Percentiles rank a stretch among this genome's conserved stretches.
phyloP scores from a whole-genome alignment of 768 basidiomycete genomes.

The Agaricus sinodeliciosus region DNA sequence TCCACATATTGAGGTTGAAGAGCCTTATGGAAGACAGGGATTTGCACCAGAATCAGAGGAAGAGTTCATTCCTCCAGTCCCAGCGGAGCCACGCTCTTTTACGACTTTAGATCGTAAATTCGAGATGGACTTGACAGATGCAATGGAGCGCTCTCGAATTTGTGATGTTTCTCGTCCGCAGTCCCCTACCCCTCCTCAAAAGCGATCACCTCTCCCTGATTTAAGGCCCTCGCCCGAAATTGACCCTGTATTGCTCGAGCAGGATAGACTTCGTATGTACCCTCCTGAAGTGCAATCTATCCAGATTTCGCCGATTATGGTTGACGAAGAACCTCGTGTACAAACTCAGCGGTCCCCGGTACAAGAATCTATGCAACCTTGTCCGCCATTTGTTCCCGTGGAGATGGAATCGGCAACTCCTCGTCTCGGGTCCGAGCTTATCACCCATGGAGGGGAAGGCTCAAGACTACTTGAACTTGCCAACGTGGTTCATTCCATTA shows the following conservation, averaged over 20 bases:
- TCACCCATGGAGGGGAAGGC: neutral
- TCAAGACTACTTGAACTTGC: constrained; percentile 8
- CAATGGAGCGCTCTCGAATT: neutral
- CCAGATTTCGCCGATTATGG: neutral
- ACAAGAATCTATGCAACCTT: neutral
- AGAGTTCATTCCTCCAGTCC: neutral
- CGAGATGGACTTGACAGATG: neutral
- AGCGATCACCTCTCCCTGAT: neutral
- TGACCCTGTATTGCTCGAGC: neutral
- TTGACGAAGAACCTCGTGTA: neutral
- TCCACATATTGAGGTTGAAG: neutral
- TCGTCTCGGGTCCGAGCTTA: neutral
- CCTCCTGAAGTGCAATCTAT: neutral
- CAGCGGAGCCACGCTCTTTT: neutral
- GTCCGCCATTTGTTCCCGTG: neutral
- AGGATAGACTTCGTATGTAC: neutral
- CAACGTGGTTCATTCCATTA: constrained; percentile 4
- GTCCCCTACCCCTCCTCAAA: constrained; percentile 1
- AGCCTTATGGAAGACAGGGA: neutral
- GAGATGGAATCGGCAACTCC: neutral
- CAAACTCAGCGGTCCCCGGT: neutral
- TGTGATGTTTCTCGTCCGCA: neutral
- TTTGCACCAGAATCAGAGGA: neutral
- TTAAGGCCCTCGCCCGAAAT: neutral
- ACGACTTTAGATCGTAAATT: neutral